These are phyloP conservation scores for Glomus cerebriforme DNA, from an alignment of 192 early-diverging fungal genomes.

Conservation along the genomic window DNA sequence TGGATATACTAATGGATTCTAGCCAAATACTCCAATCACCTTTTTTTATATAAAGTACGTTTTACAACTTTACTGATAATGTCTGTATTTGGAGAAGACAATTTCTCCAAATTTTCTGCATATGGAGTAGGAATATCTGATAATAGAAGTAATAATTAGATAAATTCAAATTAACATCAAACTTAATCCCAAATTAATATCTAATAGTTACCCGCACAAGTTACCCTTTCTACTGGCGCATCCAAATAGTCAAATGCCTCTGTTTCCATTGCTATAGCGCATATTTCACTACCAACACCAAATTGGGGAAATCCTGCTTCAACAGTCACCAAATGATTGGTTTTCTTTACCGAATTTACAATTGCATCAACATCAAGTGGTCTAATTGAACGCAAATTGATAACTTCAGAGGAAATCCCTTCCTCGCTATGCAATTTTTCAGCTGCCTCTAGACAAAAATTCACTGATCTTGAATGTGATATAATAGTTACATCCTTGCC, in stretches of 20 bases:
- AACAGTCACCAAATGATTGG: conserved; percentile 93
- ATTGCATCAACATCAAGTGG: conserved; percentile 92
- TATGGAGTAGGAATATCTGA: conserved; percentile 95
- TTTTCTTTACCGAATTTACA: conserved; percentile 94
- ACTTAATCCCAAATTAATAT: background rate
- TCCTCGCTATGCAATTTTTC: conserved; percentile 80
- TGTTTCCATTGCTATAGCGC: conserved; percentile 95
- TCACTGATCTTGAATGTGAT: conserved; percentile 88
- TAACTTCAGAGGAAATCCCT: conserved; percentile 80
- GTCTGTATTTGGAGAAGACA: conserved; percentile 81
- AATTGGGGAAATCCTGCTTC: conserved; percentile 96
- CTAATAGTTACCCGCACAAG: conserved; percentile 66
- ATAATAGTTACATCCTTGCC: conserved; percentile 92
- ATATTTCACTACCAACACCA: conserved; percentile 93
- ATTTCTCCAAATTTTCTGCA: conserved; percentile 90
- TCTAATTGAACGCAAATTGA: conserved; percentile 97
- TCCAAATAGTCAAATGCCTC: conserved; percentile 96
- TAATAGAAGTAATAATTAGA: background rate
- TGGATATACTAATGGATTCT: no score
- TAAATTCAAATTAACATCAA: background rate
- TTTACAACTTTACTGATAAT: conserved; percentile 80
- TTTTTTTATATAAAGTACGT: conserved; percentile 61
- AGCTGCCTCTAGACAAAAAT: conserved; percentile 85
- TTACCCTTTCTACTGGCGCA: conserved; percentile 89
- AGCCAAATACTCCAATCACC: no score